Base-by-base conservation (phyloP, 768 basidiomycete species). In the Thelephora ganbajun region DNA sequence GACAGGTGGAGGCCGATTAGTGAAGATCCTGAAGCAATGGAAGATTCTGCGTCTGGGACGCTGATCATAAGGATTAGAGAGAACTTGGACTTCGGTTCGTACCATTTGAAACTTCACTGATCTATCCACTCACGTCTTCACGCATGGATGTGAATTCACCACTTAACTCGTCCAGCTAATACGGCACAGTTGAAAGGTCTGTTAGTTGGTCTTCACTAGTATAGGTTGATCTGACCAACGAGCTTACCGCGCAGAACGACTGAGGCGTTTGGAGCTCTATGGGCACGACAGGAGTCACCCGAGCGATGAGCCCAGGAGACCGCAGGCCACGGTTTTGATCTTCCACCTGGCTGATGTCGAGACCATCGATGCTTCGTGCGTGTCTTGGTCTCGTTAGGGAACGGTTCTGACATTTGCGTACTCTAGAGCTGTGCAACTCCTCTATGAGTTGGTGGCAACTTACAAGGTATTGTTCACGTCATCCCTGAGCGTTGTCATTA, bases 301-400 rank as follows among this genome's bases (percentile, higher is more conserved):
- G 0, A 90, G 88, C 1, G 94, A 97, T 52, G 80, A 74, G 48
- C 93, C 87, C 0, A 70, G 78, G 12, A 70, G 91, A 52, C 75
- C 79, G 47, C 73, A 82, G 49, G 81, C 91, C 4, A 75, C 72
- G 11, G 79, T 79, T 2, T 63, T 97, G 19, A 88, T 96, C 18
- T 92, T 99, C 63, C 93, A 98, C 56, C 73, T 97, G 72, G 82
- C 83, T 11, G 94, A 98, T 64, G 84, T 96, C 3, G 88, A 92
- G 49, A 75, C 71, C 14, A 80, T 88, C 50, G 94, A 99, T 61
- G 91, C 94, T 6, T 90, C 88, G 85, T 93, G 57, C 62, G 83
- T 66, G 18, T 39, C 12, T 16, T 16, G 23, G 42, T 48, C 19
- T 11, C 36, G 12, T 48, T 26, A 36, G n/a, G 4, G 37, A 26